These are phyloP conservation scores for Serendipita sp. DNA, from an alignment of 768 basidiomycete genomes.

Conservation along the genomic window DNA sequence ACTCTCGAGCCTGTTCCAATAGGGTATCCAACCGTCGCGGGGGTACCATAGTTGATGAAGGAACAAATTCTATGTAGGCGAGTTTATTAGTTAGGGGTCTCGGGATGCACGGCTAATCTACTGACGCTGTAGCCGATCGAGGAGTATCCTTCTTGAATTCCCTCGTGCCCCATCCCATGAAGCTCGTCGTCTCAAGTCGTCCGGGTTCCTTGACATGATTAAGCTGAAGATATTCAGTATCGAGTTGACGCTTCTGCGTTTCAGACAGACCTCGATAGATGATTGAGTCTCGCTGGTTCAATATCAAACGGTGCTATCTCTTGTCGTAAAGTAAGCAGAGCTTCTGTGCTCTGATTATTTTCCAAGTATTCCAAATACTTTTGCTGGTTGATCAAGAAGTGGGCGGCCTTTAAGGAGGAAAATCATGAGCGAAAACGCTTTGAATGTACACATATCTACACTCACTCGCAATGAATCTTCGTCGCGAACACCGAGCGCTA, in stretches of 20 bases:
- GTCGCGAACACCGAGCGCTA: conserved; percentile 50
- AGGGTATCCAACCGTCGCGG: conserved; percentile 73
- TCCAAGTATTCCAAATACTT: conserved; percentile 92
- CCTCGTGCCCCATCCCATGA: conserved; percentile 83
- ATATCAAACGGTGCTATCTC: conserved; percentile 74
- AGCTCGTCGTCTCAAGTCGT: conserved; percentile 66
- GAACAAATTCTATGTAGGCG: conserved; percentile 55
- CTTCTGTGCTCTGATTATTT: conserved; percentile 57
- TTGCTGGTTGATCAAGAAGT: conserved; percentile 82
- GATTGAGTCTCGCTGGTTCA: conserved; percentile 69
- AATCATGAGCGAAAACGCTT: background rate
- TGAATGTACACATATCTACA: conserved; percentile 8
- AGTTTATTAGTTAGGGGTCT: background rate
- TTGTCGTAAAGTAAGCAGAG: conserved; percentile 70
- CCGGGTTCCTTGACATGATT: conserved; percentile 81
- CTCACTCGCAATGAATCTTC: conserved; percentile 56
- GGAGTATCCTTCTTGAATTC: conserved; percentile 55
- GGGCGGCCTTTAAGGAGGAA: conserved; percentile 40
- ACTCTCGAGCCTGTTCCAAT: conserved; percentile 64
- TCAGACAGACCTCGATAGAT: conserved; percentile 60
- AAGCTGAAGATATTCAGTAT: conserved; percentile 31
- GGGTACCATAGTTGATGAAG: conserved; percentile 85
- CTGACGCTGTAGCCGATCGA: conserved; percentile 69
- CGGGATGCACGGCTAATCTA: background rate
- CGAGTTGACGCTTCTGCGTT: background rate